phyloP scores from a whole-genome alignment of 805 yeast genomes.

The Candida germanica region DNA sequence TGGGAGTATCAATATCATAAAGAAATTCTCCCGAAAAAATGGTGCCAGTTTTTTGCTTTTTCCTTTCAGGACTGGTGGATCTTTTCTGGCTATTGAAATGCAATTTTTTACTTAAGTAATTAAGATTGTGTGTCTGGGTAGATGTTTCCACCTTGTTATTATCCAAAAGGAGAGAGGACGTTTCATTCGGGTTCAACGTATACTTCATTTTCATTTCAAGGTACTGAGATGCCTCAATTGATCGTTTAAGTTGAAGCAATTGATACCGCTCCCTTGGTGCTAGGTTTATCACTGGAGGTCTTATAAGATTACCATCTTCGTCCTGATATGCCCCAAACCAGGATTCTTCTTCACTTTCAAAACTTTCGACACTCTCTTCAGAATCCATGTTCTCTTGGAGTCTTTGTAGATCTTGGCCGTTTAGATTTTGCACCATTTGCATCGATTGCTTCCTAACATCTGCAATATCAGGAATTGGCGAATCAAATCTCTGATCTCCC shows the following conservation, averaged over 20 bases:
- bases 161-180: slow-evolving; percentile 17
- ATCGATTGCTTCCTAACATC: slow-evolving; percentile 11
- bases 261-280: slow-evolving; percentile 44
- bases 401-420: background rate
- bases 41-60: slow-evolving; percentile 20
- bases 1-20: slow-evolving; percentile 26
- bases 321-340: slow-evolving; percentile 36
- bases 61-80: background rate
- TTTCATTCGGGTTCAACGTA: slow-evolving; percentile 41
- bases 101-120: slow-evolving; percentile 26
- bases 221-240: slow-evolving; percentile 34
- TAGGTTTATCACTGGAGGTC: slow-evolving; percentile 44
- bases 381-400: background rate
- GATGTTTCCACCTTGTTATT: slow-evolving; percentile 36
- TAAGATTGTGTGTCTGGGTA: slow-evolving; percentile 38
- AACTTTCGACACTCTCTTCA: background rate
- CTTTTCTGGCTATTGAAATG: slow-evolving; percentile 20
- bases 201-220: slow-evolving; percentile 34
- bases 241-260: slow-evolving; percentile 36
- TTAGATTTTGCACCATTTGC: slow-evolving; percentile 7
- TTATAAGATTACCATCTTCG: slow-evolving; percentile 33
- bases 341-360: slow-evolving; percentile 10
- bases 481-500: slow-evolving; percentile 8
- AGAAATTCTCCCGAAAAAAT: slow-evolving; percentile 34
- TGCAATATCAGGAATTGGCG: slow-evolving; percentile 15